Conservation (phyloP, 495 filamentous ascomycete species). For the Daldinia concentrica region DNA sequence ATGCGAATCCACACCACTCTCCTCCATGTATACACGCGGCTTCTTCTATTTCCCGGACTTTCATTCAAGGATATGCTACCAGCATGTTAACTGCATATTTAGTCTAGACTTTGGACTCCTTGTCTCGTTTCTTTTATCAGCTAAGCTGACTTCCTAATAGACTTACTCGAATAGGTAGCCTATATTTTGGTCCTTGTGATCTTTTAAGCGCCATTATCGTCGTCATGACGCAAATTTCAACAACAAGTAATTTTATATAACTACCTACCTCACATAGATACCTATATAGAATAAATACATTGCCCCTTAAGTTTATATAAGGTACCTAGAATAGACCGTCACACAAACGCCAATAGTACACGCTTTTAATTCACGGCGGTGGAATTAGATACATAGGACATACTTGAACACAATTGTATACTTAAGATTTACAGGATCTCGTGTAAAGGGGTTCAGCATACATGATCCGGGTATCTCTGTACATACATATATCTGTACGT, state of each 20-base stretch:
- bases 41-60: constrained; percentile 15
- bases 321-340: not conserved
- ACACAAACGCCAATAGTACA: not conserved
- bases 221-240: constrained; percentile 9
- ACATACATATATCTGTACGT: not conserved
- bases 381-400: not conserved
- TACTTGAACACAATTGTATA: constrained; percentile 2
- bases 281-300: not conserved
- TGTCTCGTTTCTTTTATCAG: constrained; percentile 5
- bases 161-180: constrained; percentile 19
- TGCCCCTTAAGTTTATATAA: not conserved
- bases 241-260: not conserved
- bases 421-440: constrained; percentile 25
- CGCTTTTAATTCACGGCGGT: not conserved
- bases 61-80: constrained; percentile 7
- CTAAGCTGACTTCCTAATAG: constrained; percentile 8
- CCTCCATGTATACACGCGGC: not conserved
- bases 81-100: constrained; percentile 6
- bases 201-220: constrained; percentile 24
- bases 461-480: constrained; percentile 35
- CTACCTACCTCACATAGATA: too few relatives aligned
- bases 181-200: constrained; percentile 20
- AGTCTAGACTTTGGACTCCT: constrained; percentile 23
- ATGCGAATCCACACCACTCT: constrained; percentile 4
- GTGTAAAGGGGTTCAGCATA: constrained; percentile 34